Conservation (phyloP, 768 basidiomycete species). For the Russula emetica region DNA sequence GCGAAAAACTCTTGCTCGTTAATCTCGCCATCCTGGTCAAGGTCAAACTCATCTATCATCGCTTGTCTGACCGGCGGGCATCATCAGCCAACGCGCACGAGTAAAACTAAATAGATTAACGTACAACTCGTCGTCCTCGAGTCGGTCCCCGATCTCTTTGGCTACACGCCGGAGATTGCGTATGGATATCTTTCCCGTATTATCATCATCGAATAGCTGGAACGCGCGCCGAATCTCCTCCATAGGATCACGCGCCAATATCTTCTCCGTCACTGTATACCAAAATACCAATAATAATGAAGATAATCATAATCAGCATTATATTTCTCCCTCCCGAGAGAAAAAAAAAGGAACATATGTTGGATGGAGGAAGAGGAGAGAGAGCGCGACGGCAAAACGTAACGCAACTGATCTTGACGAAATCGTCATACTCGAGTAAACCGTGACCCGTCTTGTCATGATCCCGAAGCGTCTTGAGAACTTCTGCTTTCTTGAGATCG, state of each 20-base stretch:
- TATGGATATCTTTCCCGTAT: constrained; percentile 89
- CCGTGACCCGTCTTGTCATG: constrained; percentile 79
- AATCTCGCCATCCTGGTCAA: constrained; percentile 97
- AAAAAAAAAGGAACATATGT: too few species aligned
- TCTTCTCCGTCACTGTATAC: constrained; percentile 81
- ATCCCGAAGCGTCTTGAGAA: constrained; percentile 88
- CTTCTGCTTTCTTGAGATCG: constrained; percentile 97
- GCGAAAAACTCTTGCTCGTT: constrained; percentile 94
- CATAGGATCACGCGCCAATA: constrained; percentile 91
- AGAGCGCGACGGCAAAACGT: too few species aligned
- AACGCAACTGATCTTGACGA: constrained; percentile 81
- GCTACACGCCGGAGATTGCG: constrained; percentile 90
- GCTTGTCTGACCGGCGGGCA: constrained; percentile 67
- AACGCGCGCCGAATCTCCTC: constrained; percentile 96
- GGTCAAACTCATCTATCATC: constrained; percentile 99
- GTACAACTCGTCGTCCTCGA: constrained; percentile 96
- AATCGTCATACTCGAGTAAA: constrained; percentile 90
- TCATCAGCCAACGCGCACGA: not conserved
- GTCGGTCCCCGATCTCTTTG: constrained; percentile 90
- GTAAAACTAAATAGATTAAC: constrained; percentile 36
- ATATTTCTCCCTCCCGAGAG: too few species aligned
- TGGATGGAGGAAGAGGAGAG: too few species aligned
- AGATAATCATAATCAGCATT: too few species aligned
- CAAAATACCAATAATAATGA: too few species aligned
- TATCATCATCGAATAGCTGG: constrained; percentile 93